These are phyloP conservation scores for Adiantum capillusveneris DNA, from an alignment of 75 land plant species.

Conservation along the genomic window DNA sequence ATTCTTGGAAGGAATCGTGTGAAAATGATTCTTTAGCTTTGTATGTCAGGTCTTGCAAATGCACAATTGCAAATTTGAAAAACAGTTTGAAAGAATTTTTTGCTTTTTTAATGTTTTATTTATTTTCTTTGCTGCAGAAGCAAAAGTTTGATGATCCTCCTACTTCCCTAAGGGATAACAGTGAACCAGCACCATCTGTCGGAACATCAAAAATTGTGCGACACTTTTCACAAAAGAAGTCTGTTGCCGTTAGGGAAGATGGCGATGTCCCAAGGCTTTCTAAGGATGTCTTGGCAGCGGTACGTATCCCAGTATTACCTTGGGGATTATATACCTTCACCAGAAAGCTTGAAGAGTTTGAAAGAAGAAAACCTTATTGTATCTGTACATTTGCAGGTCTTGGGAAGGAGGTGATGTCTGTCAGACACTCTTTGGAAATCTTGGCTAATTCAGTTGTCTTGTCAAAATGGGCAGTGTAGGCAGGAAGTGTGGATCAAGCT, in stretches of 20 bases:
- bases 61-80: too few relatives aligned
- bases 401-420: neutral
- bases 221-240: conserved; percentile 38
- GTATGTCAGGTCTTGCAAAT: too few relatives aligned
- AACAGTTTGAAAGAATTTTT: too few relatives aligned
- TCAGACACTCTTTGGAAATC: neutral
- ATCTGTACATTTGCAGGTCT: neutral
- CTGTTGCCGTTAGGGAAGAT: conserved; percentile 22
- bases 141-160: conserved; percentile 29
- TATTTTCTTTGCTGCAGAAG: conserved; percentile 21
- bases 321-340: too few relatives aligned
- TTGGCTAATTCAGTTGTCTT: too few relatives aligned
- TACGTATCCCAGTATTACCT: conserved; percentile 7
- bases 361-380: neutral
- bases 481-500: too few relatives aligned
- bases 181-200: conserved; percentile 7
- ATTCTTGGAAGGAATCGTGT: too few relatives aligned
- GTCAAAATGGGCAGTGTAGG: too few relatives aligned
- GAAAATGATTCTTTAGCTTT: too few relatives aligned
- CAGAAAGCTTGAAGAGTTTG: neutral
- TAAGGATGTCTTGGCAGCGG: conserved; percentile 44
- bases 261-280: conserved; percentile 31
- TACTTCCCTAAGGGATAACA: conserved; percentile 1
- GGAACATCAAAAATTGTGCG: conserved; percentile 28
- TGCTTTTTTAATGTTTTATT: too few relatives aligned